Percentiles rank a stretch among this genome's conserved stretches.
phyloP scores from a whole-genome alignment of 1,139 yeast species.

The Lodderomyces orthopsilosis region DNA sequence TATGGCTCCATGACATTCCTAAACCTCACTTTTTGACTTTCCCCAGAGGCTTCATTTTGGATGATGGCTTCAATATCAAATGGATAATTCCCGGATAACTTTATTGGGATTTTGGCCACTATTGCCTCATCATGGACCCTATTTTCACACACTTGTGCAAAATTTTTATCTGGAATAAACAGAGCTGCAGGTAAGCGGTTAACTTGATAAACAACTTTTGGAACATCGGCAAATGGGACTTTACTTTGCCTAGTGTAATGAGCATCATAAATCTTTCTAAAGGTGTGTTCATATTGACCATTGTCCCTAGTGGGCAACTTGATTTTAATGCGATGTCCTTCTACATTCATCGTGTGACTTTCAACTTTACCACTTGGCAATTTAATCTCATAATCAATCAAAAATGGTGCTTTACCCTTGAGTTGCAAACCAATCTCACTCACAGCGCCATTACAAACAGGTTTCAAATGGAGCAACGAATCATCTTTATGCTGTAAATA shows the following conservation, averaged over 20 bases:
- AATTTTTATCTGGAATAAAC: conserved; percentile 47
- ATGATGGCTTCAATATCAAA: conserved; percentile 54
- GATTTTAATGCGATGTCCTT: conserved; percentile 23
- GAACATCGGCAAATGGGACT: conserved; percentile 20
- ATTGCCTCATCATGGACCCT: conserved; percentile 27
- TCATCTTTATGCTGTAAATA: conserved; percentile 21
- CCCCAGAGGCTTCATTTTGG: conserved; percentile 35
- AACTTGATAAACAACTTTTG: conserved; percentile 56
- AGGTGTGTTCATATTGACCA: conserved; percentile 62
- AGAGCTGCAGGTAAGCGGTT: conserved; percentile 57
- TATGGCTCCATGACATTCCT: conserved; percentile 17
- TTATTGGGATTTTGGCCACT: conserved; percentile 51
- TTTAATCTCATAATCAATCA: conserved; percentile 62
- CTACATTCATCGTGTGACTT: conserved; percentile 30
- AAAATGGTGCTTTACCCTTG: conserved; percentile 70
- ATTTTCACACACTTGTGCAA: conserved; percentile 58
- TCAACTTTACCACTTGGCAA: conserved; percentile 56
- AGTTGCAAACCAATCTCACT: conserved; percentile 26
- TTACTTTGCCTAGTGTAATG: conserved; percentile 53
- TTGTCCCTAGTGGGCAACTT: conserved; percentile 33
- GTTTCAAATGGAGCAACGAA: conserved; percentile 22
- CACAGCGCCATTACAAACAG: conserved; percentile 34
- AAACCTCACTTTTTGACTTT: conserved; percentile 13
- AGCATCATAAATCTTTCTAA: conserved; percentile 65
- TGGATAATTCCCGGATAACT: conserved; percentile 62